These are phyloP conservation scores for Fusarium euwallaceae DNA, from an alignment of 2,329 filamentous ascomycete species.

Conservation along the genomic window DNA sequence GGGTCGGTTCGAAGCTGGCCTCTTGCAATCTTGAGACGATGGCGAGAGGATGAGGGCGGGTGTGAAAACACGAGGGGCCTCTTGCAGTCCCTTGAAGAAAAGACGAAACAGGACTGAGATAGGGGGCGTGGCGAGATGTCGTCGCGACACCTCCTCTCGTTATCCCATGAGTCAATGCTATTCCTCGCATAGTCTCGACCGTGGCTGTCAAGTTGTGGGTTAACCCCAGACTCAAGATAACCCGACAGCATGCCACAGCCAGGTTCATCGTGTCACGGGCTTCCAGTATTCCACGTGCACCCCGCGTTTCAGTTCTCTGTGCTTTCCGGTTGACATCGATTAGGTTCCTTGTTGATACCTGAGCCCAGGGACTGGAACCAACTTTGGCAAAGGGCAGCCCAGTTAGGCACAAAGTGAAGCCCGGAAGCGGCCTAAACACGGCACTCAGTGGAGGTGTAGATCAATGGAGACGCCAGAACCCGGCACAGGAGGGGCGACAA, in stretches of 20 bases:
- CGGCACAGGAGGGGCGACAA: constrained; percentile 7
- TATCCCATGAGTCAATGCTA: constrained; percentile 30
- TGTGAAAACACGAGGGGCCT: constrained; percentile 11
- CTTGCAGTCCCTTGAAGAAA: background rate
- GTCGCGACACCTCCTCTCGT: background rate
- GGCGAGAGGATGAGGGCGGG: constrained; percentile 14
- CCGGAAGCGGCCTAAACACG: constrained; percentile 27
- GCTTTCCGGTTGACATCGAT: constrained; percentile 27
- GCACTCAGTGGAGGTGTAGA: constrained; percentile 41
- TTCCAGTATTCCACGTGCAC: constrained; percentile 38
- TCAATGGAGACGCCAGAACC: constrained; percentile 33
- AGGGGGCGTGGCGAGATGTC: background rate
- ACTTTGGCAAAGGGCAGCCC: constrained; percentile 32
- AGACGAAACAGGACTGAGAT: background rate
- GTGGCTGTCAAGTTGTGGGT: constrained; percentile 20
- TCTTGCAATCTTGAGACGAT: constrained; percentile 13
- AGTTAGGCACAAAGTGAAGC: constrained; percentile 37
- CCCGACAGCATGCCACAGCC: constrained; percentile 11
- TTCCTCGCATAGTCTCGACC: constrained; percentile 28
- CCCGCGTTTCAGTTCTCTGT: constrained; percentile 36
- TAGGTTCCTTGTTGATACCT: constrained; percentile 39
- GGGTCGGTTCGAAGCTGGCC: constrained; percentile 19
- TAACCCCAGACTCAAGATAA: constrained; percentile 23
- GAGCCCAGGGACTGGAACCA: constrained; percentile 21
- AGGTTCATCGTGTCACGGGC: constrained; percentile 5